Evolutionary conservation across 2,329 filamentous ascomycete genomes (phyloP).

Genomic region (Fusarium paranaense): DNA sequence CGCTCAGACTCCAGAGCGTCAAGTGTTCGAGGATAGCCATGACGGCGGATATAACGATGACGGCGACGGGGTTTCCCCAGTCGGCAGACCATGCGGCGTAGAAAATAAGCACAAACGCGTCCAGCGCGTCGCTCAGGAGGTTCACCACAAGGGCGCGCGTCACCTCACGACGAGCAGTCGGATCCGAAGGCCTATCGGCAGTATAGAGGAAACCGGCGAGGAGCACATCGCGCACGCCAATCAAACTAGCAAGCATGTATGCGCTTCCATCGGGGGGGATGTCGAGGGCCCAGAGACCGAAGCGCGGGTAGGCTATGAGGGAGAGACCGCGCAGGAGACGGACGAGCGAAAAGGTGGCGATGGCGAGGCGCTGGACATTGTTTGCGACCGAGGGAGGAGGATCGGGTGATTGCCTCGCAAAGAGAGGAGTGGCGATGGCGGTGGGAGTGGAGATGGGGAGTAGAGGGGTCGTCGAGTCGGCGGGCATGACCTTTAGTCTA

Average conservation of each 20-base stretch:
- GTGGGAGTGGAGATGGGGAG: conserved; percentile 42
- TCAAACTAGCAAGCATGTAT: conserved; percentile 47
- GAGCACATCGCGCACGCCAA: conserved; percentile 48
- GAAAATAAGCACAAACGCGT: conserved; percentile 51
- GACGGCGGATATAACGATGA: conserved; percentile 46
- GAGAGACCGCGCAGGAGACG: conserved; percentile 46
- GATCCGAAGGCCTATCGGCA: conserved; percentile 34
- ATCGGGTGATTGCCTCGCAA: conserved; percentile 4
- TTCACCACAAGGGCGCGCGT: conserved; percentile 47
- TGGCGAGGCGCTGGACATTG: conserved; percentile 39
- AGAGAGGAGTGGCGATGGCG: conserved; percentile 31
- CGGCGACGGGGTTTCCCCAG: conserved; percentile 45
- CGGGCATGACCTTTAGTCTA: conserved; percentile 33
- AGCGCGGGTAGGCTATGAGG: conserved; percentile 43
- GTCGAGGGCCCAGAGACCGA: conserved; percentile 47
- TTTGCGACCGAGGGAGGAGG: conserved; percentile 20
- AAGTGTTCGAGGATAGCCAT: conserved; percentile 49
- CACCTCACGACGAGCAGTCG: conserved; percentile 40
- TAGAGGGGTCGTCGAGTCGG: conserved; percentile 36
- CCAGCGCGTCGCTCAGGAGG: conserved; percentile 49
- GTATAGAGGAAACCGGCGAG: conserved; percentile 46
- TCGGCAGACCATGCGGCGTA: conserved; percentile 47
- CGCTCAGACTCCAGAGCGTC: conserved; percentile 49
- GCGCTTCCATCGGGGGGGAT: conserved; percentile 42
- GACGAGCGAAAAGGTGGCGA: conserved; percentile 39